Base-by-base conservation (phyloP, 1,139 yeast genomes). In the Yamadazyma diddensiae region DNA sequence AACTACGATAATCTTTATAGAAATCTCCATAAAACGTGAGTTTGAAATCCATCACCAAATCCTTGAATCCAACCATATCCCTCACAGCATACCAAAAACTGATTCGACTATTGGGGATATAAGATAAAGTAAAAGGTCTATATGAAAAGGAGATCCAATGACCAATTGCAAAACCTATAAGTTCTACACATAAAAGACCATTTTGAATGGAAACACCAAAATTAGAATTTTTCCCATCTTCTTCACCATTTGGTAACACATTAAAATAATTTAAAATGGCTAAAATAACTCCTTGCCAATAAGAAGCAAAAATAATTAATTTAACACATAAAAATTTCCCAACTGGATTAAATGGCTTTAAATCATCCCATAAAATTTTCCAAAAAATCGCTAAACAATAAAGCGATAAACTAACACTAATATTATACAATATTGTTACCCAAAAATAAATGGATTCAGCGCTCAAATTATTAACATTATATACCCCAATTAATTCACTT, bases 271-370 rank as follows among this genome's bases (percentile, higher is more conserved):
- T 78, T 24, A 86, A 50, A 1, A 83, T 53, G 1, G 86, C 79
- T 29, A 92, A 65, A 0, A 81, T 48, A 16, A 90, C 70, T 0
- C 96, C 92, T 55, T 92, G 98, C 98, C 98, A 92, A 56, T 88
- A 92, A 12, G 95, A 85, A 22, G 96, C 97, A 67, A 92, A 92
- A 36, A 94, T 90, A 37, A 92, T 86, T 43, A 88, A 70, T 55
- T 92, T 92, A 33, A 92, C 95, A 62, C 97, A 88, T 28, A 94
- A 57, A 53, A 92, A 92, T 57, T 94, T 94, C 7, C 95, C 90
- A 68, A 92, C 79, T 2, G 97, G 97, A 34, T 85, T 73, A 60
- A 82, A 90, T 0, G 85, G 88, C 35, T 67, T 70, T 46, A 92
- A 68, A 47, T 90, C 97, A 6, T 56, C 59, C 63, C 85, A 79